phyloP scores from a whole-genome alignment of 352 stramenopile genomes.

The Phytophthora multivora region DNA sequence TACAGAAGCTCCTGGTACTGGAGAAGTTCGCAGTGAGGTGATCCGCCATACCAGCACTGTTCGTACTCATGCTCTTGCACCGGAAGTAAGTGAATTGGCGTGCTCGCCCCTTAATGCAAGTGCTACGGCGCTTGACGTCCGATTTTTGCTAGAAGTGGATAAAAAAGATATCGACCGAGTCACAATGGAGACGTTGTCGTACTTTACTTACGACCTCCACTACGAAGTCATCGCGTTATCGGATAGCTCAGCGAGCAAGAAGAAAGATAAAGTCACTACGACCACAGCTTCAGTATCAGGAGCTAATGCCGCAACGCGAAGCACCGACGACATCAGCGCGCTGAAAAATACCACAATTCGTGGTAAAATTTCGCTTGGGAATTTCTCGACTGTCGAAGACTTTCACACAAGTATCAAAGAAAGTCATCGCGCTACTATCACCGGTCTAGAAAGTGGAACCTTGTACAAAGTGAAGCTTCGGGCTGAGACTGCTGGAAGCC shows the following conservation, averaged over 20 bases:
- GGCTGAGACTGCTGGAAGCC: conserved; percentile 55
- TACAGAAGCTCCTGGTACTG: conserved; percentile 57
- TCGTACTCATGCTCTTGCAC: conserved; percentile 60
- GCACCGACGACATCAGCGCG: conserved; percentile 27
- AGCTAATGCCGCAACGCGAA: conserved; percentile 1
- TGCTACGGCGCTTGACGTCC: conserved; percentile 44
- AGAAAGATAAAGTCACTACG: conserved; percentile 14
- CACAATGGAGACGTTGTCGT: conserved; percentile 34
- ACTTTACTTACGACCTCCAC: conserved; percentile 54
- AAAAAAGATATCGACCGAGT: conserved; percentile 41
- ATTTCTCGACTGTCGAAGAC: conserved; percentile 47
- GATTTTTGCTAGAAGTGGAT: conserved; percentile 48
- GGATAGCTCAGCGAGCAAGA: conserved; percentile 8
- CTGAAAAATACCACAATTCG: conserved; percentile 16
- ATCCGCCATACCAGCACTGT: conserved; percentile 26
- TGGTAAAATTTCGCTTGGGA: conserved; percentile 37
- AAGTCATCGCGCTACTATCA: conserved; percentile 42
- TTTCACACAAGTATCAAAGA: conserved; percentile 26
- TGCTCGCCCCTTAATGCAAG: conserved; percentile 46
- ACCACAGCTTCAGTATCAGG: conserved; percentile 7
- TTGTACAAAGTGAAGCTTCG: conserved; percentile 53
- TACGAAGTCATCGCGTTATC: conserved; percentile 47
- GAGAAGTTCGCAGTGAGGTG: conserved; percentile 55
- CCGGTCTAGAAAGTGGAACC: conserved; percentile 44
- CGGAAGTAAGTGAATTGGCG: conserved; percentile 37